Conservation (phyloP, 1,284 basidiomycete species). For the Mycosarcoma maydis region DNA sequence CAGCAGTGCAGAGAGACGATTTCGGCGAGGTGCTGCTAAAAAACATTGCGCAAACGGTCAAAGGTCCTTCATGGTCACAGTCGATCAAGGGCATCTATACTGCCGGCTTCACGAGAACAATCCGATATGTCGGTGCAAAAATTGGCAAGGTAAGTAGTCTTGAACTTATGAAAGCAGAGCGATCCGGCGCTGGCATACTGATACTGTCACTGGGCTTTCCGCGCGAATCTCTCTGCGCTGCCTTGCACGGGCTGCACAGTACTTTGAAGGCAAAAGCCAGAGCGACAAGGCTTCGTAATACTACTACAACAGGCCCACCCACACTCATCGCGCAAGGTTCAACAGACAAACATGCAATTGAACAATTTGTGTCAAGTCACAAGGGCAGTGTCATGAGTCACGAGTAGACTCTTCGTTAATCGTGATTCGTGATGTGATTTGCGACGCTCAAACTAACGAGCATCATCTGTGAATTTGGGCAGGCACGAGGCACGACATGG, state of each 20-base stretch:
- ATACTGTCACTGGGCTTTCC: too few species aligned
- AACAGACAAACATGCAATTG: too few species aligned
- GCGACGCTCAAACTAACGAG: too few species aligned
- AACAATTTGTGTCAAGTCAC: too few species aligned
- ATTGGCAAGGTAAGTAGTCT: slow-evolving; percentile 54
- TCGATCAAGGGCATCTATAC: slow-evolving; percentile 65
- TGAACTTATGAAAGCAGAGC: neutral
- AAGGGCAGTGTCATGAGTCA: too few species aligned
- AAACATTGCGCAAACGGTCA: slow-evolving; percentile 55
- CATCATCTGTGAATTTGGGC: too few species aligned
- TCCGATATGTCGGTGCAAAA: slow-evolving; percentile 61
- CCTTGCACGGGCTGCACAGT: too few species aligned
- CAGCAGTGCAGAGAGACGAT: slow-evolving; percentile 48
- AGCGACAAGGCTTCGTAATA: slow-evolving; percentile 2
- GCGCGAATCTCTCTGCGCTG: too few species aligned
- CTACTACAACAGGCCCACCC: too few species aligned
- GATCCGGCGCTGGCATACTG: neutral
- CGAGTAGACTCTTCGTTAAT: too few species aligned
- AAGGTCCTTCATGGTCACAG: slow-evolving; percentile 57
- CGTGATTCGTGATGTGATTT: too few species aligned
- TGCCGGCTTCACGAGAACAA: slow-evolving; percentile 58
- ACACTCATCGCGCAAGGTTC: neutral
- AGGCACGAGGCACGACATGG: too few species aligned
- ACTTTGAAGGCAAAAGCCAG: slow-evolving; percentile 47
- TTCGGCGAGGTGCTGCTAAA: slow-evolving; percentile 53